Conservation (phyloP, 805 yeast genomes). For the Candida oleophila region DNA sequence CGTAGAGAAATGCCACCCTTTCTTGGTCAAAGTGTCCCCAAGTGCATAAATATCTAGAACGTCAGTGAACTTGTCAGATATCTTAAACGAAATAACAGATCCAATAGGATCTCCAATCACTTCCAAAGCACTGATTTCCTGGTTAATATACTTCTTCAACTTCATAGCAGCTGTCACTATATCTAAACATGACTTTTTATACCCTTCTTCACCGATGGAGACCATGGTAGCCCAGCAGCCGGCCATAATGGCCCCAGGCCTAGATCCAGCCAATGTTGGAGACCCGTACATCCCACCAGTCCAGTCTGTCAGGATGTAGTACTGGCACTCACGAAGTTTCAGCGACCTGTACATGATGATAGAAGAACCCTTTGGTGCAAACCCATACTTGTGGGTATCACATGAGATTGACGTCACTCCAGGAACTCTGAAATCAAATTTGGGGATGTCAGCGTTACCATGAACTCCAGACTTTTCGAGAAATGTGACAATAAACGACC, state of each 20-base stretch:
- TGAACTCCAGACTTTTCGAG: slow-evolving; percentile 55
- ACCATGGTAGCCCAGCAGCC: slow-evolving; percentile 97
- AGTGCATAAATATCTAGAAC: slow-evolving; percentile 70
- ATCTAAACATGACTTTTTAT: slow-evolving; percentile 59
- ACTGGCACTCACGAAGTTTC: slow-evolving; percentile 73
- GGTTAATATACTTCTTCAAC: slow-evolving; percentile 45
- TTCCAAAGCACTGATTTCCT: slow-evolving; percentile 46
- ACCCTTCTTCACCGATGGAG: slow-evolving; percentile 81
- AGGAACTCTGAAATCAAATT: slow-evolving; percentile 81
- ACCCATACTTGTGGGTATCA: slow-evolving; percentile 98
- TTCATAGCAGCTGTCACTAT: slow-evolving; percentile 66
- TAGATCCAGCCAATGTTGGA: slow-evolving; percentile 93
- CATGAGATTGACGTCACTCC: slow-evolving; percentile 98
- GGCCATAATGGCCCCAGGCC: slow-evolving; percentile 97
- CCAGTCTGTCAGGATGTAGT: slow-evolving; percentile 84
- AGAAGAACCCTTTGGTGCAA: slow-evolving; percentile 96
- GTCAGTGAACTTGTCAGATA: slow-evolving; percentile 26
- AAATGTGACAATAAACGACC: slow-evolving; percentile 86
- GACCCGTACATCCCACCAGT: slow-evolving; percentile 94
- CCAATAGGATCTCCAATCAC: slow-evolving; percentile 83
- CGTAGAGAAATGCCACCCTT: slow-evolving; percentile 88
- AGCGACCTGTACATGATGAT: slow-evolving; percentile 81
- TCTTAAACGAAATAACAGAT: slow-evolving; percentile 79
- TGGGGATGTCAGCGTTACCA: slow-evolving; percentile 47
- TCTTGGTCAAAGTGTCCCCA: slow-evolving; percentile 63